Evolutionary conservation across 164 flowering plant genomes (phyloP).

Genomic region (Berberis vulgaris): DNA sequence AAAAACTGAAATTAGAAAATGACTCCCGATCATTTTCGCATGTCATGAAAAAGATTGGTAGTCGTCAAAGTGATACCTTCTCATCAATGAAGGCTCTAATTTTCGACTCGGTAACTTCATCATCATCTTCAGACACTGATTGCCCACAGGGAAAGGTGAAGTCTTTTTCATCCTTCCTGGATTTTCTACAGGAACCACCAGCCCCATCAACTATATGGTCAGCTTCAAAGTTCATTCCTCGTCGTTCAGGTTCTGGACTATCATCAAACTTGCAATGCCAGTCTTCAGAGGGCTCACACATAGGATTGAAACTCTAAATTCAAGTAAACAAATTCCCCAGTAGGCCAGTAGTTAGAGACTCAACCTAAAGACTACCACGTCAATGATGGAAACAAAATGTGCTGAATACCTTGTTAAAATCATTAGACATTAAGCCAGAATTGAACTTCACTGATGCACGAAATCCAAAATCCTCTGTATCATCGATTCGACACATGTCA

Average conservation of each 20-base stretch:
- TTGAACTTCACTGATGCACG: conserved; percentile 23
- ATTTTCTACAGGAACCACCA: conserved; percentile 13
- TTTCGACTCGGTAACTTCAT: conserved; percentile 63
- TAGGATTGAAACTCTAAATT: conserved; percentile 56
- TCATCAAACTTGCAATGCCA: conserved; percentile 52
- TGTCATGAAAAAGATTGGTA: background rate
- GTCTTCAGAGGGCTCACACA: conserved; percentile 54
- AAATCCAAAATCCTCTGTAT: conserved; percentile 31
- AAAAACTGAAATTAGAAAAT: background rate
- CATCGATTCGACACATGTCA: conserved; percentile 66
- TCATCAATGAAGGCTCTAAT: conserved; percentile 64
- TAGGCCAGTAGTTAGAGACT: conserved; percentile 1
- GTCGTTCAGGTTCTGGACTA: conserved; percentile 29
- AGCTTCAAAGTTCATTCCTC: conserved; percentile 15
- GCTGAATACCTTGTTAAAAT: conserved; percentile 43
- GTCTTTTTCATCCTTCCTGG: conserved; percentile 21
- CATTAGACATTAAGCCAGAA: conserved; percentile 22
- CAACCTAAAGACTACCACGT: background rate
- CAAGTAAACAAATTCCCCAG: conserved; percentile 5
- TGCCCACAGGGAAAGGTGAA: conserved; percentile 47
- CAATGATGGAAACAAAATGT: background rate
- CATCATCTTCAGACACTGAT: conserved; percentile 47
- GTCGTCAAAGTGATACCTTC: conserved; percentile 32
- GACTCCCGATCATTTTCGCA: background rate
- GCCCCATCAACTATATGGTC: conserved; percentile 17